Conservation (phyloP, 306 rosid species). For the Quercus engelmannii region DNA sequence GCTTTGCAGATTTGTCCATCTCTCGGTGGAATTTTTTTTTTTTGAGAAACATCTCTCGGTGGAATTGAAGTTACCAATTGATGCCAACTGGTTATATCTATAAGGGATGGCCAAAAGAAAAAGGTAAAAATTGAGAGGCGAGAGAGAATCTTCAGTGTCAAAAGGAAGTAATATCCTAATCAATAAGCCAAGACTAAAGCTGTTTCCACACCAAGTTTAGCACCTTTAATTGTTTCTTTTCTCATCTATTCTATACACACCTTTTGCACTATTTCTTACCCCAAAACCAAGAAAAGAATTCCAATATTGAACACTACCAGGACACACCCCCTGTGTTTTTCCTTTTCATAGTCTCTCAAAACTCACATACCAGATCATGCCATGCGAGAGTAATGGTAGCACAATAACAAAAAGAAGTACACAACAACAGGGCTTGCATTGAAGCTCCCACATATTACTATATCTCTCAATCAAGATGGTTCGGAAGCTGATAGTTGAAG, state of each 20-base stretch:
- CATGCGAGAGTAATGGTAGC: too few species aligned
- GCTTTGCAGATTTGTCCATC: not conserved
- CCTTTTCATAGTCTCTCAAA: too few species aligned
- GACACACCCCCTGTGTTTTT: too few species aligned
- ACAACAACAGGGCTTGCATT: not conserved
- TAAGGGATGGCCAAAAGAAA: conserved; percentile 34
- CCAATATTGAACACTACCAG: conserved; percentile 1
- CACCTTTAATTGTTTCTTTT: conserved; percentile 21
- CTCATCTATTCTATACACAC: not conserved
- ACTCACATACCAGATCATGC: too few species aligned
- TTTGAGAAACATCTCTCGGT: not conserved
- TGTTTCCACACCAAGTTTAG: conserved; percentile 59
- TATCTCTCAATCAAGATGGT: not conserved
- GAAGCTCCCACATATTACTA: too few species aligned
- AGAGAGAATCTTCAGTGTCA: conserved; percentile 42
- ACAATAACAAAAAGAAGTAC: not conserved
- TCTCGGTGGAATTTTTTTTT: not conserved
- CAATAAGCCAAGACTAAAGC: conserved; percentile 45
- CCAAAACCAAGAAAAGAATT: conserved; percentile 20
- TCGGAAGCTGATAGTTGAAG: conserved; percentile 66
- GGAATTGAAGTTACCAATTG: not conserved
- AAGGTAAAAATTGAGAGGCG: conserved; percentile 7
- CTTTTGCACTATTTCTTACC: conserved; percentile 9
- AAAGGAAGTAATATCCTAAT: conserved; percentile 14
- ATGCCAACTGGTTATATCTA: not conserved